Base-by-base conservation (phyloP, 2,329 filamentous ascomycete genomes). In the Hypoxylon sp. region DNA sequence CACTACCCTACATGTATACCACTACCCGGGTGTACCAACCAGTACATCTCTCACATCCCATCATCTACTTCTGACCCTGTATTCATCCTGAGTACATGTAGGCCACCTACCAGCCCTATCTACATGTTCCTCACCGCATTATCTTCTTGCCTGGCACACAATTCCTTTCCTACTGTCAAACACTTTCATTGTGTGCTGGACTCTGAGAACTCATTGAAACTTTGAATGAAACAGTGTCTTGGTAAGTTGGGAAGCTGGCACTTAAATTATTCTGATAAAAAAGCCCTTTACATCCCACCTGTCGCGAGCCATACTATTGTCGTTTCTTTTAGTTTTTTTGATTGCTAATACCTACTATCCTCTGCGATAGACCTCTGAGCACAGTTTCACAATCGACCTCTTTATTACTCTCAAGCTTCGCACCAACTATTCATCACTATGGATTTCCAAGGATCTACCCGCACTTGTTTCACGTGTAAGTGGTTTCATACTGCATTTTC, bases 391-490 rank as follows among this genome's bases (percentile, higher is more conserved):
- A 50, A 42, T 35, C 17, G 2, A 59, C 24, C 22, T 47, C 14
- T 54, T 22, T n/a, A 19, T 31, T 44, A 29, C 11, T 26, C 14
- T 22, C n/a, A 31, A 59, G 8, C 3, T 31, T 24, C n/a, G n/a
- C 5, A 39, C 46, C 19, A 51, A 37, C 14, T 17, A 54, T n/a
- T 39, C 17, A 24, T 14, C 52, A 59, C n/a, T 3, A 71, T 71
- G 69, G 66, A 71, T 47, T 71, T 26, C 53, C 69, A 71, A 53
- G 59, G 42, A 14, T 37, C 54, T 37, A 3, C 58, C 3, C 69
- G 69, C 24, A 44, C 62, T 42, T 71, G 69, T 46, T 71, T 59
- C 59, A 68, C 63, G 42, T 71, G 69, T 71, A 53, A 63, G 65
- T 69, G 35, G 13, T 60, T 22, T 39, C 55, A 53, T 44, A 14